Percentiles rank a stretch among this genome's conserved stretches.
These are phyloP conservation scores for Septoria linicola DNA, from an alignment of 2,329 filamentous ascomycete genomes.

Conservation along the genomic window DNA sequence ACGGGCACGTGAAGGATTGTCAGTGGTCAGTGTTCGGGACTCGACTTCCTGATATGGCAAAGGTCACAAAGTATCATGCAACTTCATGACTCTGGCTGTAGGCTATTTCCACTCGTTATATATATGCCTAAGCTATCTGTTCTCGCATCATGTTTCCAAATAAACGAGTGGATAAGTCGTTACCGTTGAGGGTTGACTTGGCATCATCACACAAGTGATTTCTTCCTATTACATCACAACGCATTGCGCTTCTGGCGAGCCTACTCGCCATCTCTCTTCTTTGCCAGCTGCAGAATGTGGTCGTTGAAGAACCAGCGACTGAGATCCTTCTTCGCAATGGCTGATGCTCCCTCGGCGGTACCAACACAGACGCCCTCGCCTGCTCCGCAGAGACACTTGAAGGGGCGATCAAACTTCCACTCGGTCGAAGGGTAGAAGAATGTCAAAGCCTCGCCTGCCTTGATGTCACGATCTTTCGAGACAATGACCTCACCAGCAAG, in stretches of 20 bases:
- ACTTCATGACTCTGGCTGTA: slow-evolving; percentile 8
- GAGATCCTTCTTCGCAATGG: slow-evolving; percentile 33
- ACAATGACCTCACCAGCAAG: slow-evolving; percentile 29
- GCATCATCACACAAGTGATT: neutral
- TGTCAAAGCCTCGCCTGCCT: slow-evolving; percentile 45
- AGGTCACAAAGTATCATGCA: slow-evolving; percentile 5
- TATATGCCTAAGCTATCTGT: slow-evolving; percentile 14
- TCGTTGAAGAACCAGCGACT: slow-evolving; percentile 41
- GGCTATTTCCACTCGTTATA: slow-evolving; percentile 22
- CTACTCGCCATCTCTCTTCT: slow-evolving; percentile 20
- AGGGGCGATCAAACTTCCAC: slow-evolving; percentile 51
- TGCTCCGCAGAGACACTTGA: slow-evolving; percentile 46
- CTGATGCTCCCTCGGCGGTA: slow-evolving; percentile 43
- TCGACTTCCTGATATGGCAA: slow-evolving; percentile 10
- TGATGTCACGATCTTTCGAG: slow-evolving; percentile 40
- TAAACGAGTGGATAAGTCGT: neutral
- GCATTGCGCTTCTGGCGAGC: neutral
- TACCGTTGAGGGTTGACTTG: slow-evolving; percentile 16
- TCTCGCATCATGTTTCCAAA: neutral
- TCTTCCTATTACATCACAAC: too few relatives aligned
- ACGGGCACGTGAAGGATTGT: neutral
- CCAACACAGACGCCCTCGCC: slow-evolving; percentile 40
- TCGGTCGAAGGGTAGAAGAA: slow-evolving; percentile 54
- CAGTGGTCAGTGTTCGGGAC: slow-evolving; percentile 6
- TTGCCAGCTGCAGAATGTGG: slow-evolving; percentile 40